Base-by-base conservation (phyloP, 2,329 filamentous ascomycete species). In the Nannizziopsis arthrosporioides region DNA sequence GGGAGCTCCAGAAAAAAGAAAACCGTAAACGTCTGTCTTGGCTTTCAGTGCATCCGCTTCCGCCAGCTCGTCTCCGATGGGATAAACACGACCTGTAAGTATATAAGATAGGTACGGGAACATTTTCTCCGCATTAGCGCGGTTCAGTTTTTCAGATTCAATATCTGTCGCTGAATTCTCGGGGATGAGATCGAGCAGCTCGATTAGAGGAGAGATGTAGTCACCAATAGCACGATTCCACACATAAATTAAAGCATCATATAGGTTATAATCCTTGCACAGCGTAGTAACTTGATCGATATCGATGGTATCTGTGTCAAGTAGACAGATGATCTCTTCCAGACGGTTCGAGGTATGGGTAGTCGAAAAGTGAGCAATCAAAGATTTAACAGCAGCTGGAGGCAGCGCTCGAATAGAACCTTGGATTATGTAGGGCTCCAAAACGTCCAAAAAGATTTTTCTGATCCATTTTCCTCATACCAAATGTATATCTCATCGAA, bases 91-190 rank as follows among this genome's bases (percentile, higher is more conserved):
- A 12, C 89, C 84, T 0, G 92, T 96, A 46, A 96, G 74, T 3
- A 83, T 82, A 61, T 94, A 96, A 0, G 92, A 93, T 5, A 98
- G 74, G 59, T 95, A 98, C 0, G 92, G 86, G 56, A 95, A 98
- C 53, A 95, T 81, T 63, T 96, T 98, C 63, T 85, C 76, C 2
- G 86, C 88, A 57, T 87, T 78, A 10, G 73, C 67, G 50, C 74
- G 74, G 35, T 73, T 73, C 7, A 75, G 72, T 18, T 70, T 52
- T 74, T 74, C 65, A 76, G 74, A n/a, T 77, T 64, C 22, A 72
- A 78, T 56, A 76, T 69, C 50, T 11, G 54, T 35, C 15, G 58
- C 53, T 12, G 51, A 47, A 18, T 54, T 50, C 0, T 55, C 44
- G 14, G 60, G 56, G 17, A 63, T 61, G 41, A 71, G 66, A 48